Percentiles rank a stretch among this genome's conserved stretches.
Conservation (phyloP, 2,329 filamentous ascomycete species). For the Polychaeton citri region DNA sequence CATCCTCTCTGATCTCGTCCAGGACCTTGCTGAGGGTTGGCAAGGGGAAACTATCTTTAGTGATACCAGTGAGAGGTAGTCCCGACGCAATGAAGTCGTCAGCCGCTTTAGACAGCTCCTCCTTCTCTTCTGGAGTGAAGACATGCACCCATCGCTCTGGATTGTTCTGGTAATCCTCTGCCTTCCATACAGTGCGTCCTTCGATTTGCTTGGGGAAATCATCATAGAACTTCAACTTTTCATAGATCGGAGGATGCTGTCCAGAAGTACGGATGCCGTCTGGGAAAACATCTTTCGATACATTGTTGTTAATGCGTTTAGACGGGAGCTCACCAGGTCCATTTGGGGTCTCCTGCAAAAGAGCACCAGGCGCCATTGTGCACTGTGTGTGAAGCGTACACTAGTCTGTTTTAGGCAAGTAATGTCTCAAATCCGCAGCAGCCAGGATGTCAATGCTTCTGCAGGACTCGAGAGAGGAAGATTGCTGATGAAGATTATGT, state of each 20-base stretch:
- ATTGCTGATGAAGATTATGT: too few relatives aligned
- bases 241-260: constrained; percentile 57
- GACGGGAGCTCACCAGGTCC: neutral
- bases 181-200: constrained; percentile 60
- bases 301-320: constrained; percentile 8
- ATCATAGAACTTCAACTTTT: constrained; percentile 51
- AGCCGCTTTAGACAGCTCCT: constrained; percentile 52
- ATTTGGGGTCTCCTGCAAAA: neutral
- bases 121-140: constrained; percentile 53
- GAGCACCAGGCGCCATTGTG: neutral
- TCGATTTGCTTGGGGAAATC: constrained; percentile 58
- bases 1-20: neutral
- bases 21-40: neutral
- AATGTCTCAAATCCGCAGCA: too few relatives aligned
- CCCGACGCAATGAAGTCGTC: constrained; percentile 55
- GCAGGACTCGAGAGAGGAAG: too few relatives aligned
- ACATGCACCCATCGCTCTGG: constrained; percentile 61
- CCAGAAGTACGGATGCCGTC: constrained; percentile 57
- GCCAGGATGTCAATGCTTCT: too few relatives aligned
- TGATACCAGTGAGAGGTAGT: constrained; percentile 58
- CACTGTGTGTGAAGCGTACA: too few relatives aligned
- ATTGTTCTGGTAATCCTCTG: constrained; percentile 47
- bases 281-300: constrained; percentile 41
- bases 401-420: too few relatives aligned
- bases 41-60: constrained; percentile 29